Conservation (phyloP, 306 rosid species). For the Acacia confusa region DNA sequence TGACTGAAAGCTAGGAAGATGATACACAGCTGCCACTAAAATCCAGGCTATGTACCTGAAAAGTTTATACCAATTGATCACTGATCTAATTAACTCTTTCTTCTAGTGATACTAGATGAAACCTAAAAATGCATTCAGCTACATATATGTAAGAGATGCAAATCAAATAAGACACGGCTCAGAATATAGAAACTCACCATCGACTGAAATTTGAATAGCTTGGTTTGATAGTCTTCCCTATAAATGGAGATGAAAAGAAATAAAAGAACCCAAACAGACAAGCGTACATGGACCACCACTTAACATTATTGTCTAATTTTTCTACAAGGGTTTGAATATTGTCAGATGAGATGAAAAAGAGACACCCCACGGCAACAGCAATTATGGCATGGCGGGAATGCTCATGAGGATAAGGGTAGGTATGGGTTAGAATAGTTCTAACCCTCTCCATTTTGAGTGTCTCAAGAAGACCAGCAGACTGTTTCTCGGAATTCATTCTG, state of each 20-base stretch:
- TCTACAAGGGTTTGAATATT: conserved; percentile 91
- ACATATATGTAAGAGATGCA: background rate
- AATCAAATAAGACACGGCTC: background rate
- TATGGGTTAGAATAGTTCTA: conserved; percentile 78
- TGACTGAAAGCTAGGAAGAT: conserved; percentile 96
- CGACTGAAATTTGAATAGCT: conserved; percentile 99
- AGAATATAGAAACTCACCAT: conserved; percentile 64
- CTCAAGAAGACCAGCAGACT: conserved; percentile 64
- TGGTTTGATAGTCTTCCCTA: conserved; percentile 94
- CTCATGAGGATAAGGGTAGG: conserved; percentile 95
- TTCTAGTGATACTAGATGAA: conserved; percentile 6
- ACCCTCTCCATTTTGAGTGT: conserved; percentile 91
- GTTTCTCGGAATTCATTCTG: conserved; percentile 59
- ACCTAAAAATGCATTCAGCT: background rate
- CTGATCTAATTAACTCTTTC: conserved; percentile 3
- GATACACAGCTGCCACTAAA: conserved; percentile 96
- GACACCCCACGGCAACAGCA: conserved; percentile 95
- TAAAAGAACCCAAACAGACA: conserved; percentile 93
- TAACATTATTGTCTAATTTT: conserved; percentile 87
- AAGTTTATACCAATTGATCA: conserved; percentile 32
- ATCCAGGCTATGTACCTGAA: conserved; percentile 94
- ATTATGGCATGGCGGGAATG: conserved; percentile 98
- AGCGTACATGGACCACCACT: conserved; percentile 98
- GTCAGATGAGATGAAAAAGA: conserved; percentile 96
- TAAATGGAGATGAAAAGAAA: conserved; percentile 96